Base-by-base conservation (phyloP, 225 moss, liverwort and hornwort species). In the Bryoerythrophyllum caledonicum region DNA sequence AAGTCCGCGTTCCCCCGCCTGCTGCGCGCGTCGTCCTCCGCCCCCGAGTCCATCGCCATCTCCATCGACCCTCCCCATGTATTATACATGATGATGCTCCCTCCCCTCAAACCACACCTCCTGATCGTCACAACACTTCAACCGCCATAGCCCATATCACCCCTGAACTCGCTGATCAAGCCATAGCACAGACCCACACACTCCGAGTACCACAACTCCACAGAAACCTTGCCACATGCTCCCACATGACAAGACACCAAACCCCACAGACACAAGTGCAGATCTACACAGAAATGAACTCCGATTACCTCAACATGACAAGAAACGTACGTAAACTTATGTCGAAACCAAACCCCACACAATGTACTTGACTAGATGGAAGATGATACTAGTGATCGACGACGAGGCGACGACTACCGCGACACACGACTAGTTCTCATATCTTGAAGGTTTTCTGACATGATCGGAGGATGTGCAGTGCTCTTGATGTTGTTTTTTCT, bases 31-130 rank as follows among this genome's bases (percentile, higher is more conserved):
- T 92, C 96, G 76, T 92, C 87, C 65, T 89, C 91, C 24, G 91
- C 87, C 32, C 83, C 83, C 28, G 88, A 82, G 65, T 89, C 96
- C 73, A 90, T 86, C 14, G 82, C 34, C 51, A 88, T 82, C 46
- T 86, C 89, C 68, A 92, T 78, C 37, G 88, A 67, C n/a, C 94
- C 94, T 80, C 94, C 94, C 96, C 96, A 94, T 27, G 90, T 86
- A 73, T 90, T 92, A 37, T 90, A 91, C 96, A 96, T 96, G 57
- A 37, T 38, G 25, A 26, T 21, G 27, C 34, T 41, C 66, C 52
- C 34, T 43, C 43, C 48, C 83, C 48, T 32, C 15, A 44, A 48
- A 61, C 34, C 14, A 4, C 63, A 61, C 12, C 46, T 54, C 34
- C 72, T 17, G 6, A 49, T 19, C 14, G 23, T 52, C 57, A 35